Evolutionary conservation across 225 moss, liverwort and hornwort genomes (phyloP).

Genomic region (Climacium dendroides): DNA sequence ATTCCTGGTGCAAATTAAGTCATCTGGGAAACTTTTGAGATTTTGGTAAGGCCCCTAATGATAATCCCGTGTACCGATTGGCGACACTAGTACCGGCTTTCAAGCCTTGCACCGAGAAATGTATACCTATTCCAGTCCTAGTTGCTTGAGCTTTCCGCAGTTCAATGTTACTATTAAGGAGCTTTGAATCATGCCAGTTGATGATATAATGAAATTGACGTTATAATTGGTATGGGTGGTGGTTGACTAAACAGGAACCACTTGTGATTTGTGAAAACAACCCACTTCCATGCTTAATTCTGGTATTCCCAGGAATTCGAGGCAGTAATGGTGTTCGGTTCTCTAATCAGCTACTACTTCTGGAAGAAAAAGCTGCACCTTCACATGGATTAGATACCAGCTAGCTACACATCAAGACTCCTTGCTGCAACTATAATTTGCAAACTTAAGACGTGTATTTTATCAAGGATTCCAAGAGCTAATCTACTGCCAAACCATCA

Average conservation of each 20-base stretch:
- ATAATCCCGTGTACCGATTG: not conserved
- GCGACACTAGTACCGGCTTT: not conserved
- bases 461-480: not conserved
- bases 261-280: not conserved
- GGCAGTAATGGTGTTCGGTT: not conserved
- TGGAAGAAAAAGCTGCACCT: conserved; percentile 16
- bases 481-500: not conserved
- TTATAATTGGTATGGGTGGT: not conserved
- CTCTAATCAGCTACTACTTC: not conserved
- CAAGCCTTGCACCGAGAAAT: not conserved
- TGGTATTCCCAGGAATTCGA: not conserved
- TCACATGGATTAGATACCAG: not conserved
- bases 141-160: not conserved
- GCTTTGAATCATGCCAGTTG: too few relatives aligned
- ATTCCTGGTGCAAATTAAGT: too few relatives aligned
- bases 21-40: not conserved
- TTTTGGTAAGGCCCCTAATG: not conserved
- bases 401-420: not conserved
- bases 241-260: not conserved
- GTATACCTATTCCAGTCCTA: not conserved
- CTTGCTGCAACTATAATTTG: too few relatives aligned
- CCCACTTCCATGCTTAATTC: not conserved
- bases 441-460: not conserved
- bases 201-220: not conserved
- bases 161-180: not conserved